These are phyloP conservation scores for Aspergillus calidoustus DNA, from an alignment of 2,329 filamentous ascomycete species.

Conservation along the genomic window DNA sequence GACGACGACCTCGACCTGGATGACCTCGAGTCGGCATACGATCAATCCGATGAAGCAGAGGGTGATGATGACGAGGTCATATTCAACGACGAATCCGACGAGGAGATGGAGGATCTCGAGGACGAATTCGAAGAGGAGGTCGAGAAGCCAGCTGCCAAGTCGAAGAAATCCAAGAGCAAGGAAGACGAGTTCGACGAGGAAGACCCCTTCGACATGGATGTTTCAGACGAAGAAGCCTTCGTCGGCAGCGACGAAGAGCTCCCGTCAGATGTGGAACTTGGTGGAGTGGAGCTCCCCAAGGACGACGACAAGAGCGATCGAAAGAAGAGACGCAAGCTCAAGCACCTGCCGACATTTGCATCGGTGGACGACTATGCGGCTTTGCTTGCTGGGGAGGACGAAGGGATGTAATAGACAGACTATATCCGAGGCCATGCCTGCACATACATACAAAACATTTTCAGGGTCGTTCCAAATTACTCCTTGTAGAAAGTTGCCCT, in stretches of 20 bases:
- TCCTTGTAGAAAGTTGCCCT: background rate
- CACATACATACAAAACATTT: background rate
- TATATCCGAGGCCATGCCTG: background rate
- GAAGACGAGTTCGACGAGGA: conserved; percentile 53
- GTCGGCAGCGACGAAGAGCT: conserved; percentile 60
- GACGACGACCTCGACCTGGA: conserved; percentile 64
- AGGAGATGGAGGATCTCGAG: conserved; percentile 52
- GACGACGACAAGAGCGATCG: conserved; percentile 47
- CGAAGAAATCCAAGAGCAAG: conserved; percentile 34
- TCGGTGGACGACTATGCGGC: conserved; percentile 92
- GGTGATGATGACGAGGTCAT: conserved; percentile 52
- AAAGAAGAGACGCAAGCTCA: conserved; percentile 80
- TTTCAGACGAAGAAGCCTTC: conserved; percentile 52
- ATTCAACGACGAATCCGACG: conserved; percentile 54
- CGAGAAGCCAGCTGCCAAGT: conserved; percentile 37
- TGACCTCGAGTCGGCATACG: conserved; percentile 58
- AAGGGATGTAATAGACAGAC: conserved; percentile 38
- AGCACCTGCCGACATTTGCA: conserved; percentile 88
- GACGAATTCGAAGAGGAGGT: conserved; percentile 53
- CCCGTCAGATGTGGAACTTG: conserved; percentile 54
- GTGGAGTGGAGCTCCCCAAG: conserved; percentile 47
- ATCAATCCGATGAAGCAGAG: conserved; percentile 44
- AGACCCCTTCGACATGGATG: conserved; percentile 57
- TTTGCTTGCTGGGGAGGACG: conserved; percentile 74
- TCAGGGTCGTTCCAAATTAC: background rate